Evolutionary conservation across 768 basidiomycete species (phyloP), one percentile per base, ranked within the genome.

Genomic region (Podaxis pistillaris): DNA sequence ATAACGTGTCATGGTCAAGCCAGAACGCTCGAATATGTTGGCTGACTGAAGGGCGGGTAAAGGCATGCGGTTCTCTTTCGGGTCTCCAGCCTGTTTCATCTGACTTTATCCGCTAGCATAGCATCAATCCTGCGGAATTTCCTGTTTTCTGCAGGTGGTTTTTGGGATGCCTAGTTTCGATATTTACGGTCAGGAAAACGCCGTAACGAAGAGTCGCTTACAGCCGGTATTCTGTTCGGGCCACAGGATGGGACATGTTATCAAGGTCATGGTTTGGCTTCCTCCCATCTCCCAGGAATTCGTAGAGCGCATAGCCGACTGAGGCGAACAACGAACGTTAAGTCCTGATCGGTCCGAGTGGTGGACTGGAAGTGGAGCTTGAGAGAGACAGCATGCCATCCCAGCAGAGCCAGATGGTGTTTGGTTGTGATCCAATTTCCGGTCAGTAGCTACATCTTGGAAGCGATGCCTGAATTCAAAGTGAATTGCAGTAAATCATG

Each of bases 261-360:
- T 62, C 53, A 13, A 61, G 60, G 38, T 61, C 60, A 17, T 61
- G 55, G 19, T 61, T 61, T 11, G 33, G 52, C 53, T 61, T 61
- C 33, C 60, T 44, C 53, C 60, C 46, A 38, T 61, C 60, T 28
- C 41, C 53, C 11, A 30, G 52, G 41, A 61, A 8, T 47, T 46
- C 44, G 44, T 52, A 61, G 13, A 41, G 4, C 22, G 60, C 60
- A 30, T 69, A 73, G 8, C 63, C 59, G 24, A 72, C 47, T 33
- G 8, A 33, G 15, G 68, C 67, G 11, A 65, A 62, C 4, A 71
- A 17, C 30, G 15, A 69, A 50, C 11, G 70, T 66, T n/a, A 33
- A 33, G 30, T 33, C 30, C 8, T 9, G 30, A 7, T 33, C 30
- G 30, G 30, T 9, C 8, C 33, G 8, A 33, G 33, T 30, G n/a